Percentiles rank a stretch among this genome's conserved stretches.
These are phyloP conservation scores for Elaphomyces granulatus DNA, from an alignment of 495 filamentous ascomycete species.

Conservation along the genomic window DNA sequence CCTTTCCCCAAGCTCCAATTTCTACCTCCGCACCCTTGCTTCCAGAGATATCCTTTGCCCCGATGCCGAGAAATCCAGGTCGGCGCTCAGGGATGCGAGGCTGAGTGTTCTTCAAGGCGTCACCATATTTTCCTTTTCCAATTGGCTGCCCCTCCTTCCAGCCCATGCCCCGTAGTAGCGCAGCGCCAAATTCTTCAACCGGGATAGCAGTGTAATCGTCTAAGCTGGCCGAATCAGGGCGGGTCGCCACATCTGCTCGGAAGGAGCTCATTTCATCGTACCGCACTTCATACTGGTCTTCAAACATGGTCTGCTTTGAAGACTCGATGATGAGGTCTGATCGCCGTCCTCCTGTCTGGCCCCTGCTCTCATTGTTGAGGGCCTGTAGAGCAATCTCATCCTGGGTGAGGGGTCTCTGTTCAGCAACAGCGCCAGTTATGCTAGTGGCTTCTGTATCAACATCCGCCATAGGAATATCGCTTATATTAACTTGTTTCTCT, in stretches of 20 bases:
- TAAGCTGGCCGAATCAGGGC: slow-evolving; percentile 59
- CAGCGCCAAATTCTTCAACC: slow-evolving; percentile 86
- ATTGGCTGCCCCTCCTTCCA: slow-evolving; percentile 78
- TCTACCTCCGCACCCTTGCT: slow-evolving; percentile 63
- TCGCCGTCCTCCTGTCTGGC: slow-evolving; percentile 28
- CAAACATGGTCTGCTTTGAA: slow-evolving; percentile 12
- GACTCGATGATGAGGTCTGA: slow-evolving; percentile 49
- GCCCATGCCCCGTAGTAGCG: slow-evolving; percentile 78
- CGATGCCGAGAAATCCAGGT: slow-evolving; percentile 73
- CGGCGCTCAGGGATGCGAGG: slow-evolving; percentile 43
- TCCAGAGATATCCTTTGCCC: slow-evolving; percentile 44
- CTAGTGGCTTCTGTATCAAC: slow-evolving; percentile 5
- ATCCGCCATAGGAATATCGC: slow-evolving; percentile 19
- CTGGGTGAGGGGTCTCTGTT: slow-evolving; percentile 31
- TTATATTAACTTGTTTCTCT: slow-evolving; percentile 1
- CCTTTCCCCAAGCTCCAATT: slow-evolving; percentile 58
- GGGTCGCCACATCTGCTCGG: slow-evolving; percentile 47
- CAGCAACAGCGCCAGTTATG: neutral
- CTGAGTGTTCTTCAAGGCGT: slow-evolving; percentile 17
- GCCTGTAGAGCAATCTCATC: slow-evolving; percentile 74
- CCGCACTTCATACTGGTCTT: slow-evolving; percentile 13
- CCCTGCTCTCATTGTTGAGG: slow-evolving; percentile 45
- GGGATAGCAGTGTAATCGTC: slow-evolving; percentile 81
- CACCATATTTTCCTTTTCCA: slow-evolving; percentile 39
- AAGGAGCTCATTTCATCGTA: slow-evolving; percentile 56